A percentile compares a stretch with the other conserved stretches of the same genome.
These are phyloP conservation scores for Cantharellus anzutake DNA, from an alignment of 768 basidiomycete genomes.

Conservation along the genomic window DNA sequence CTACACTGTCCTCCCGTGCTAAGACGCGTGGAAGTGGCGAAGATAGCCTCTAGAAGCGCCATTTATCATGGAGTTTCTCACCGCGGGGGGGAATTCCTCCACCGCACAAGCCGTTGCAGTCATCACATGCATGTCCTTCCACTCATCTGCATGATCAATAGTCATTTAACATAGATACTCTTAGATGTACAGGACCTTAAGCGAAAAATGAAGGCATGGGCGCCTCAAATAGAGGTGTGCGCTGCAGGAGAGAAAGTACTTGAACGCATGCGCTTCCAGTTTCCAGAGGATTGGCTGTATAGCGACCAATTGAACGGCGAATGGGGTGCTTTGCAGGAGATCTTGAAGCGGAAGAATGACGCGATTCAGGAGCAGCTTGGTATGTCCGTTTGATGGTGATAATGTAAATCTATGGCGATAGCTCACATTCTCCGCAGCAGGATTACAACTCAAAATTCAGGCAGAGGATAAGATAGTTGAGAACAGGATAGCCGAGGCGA, in stretches of 20 bases:
- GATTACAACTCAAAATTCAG: constrained; percentile 97
- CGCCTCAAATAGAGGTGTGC: constrained; percentile 87
- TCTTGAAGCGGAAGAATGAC: constrained; percentile 92
- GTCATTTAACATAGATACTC: not conserved
- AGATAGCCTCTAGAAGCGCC: not conserved
- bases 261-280: constrained; percentile 92
- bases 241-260: constrained; percentile 92
- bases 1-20: no score
- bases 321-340: constrained; percentile 98
- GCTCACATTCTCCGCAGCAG: constrained; percentile 31
- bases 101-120: constrained; percentile 97
- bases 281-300: constrained; percentile 94
- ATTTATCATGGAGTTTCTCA: not conserved
- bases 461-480: constrained; percentile 97
- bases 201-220: constrained; percentile 92
- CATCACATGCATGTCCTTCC: constrained; percentile 52
- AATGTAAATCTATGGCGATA: no score
- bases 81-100: constrained; percentile 38
- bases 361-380: constrained; percentile 97
- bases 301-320: constrained; percentile 94
- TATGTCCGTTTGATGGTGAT: constrained; percentile 20
- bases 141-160: not conserved
- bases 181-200: constrained; percentile 80
- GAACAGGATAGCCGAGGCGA: constrained; percentile 81
- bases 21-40: not conserved